Base-by-base conservation (phyloP, 2,329 filamentous ascomycete genomes). In the Verticillium tricorpus region DNA sequence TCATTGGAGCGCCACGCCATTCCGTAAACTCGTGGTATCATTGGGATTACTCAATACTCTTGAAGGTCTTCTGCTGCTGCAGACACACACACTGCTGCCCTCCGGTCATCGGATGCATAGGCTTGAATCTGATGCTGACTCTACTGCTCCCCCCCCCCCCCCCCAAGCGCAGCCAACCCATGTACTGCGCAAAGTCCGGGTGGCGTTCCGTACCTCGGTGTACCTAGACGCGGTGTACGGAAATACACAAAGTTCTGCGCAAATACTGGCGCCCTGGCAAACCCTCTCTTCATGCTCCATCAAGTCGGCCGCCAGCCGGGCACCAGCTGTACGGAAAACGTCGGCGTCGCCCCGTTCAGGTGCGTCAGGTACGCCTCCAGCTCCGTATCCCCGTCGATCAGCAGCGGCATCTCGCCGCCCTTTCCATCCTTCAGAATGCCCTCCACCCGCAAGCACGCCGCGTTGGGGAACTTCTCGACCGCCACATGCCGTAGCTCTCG, bases 351-450 rank as follows among this genome's bases (percentile, higher is more conserved):
- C 14, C 70, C 80, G 65, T 84, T 77, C 31, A 89, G 79, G 70
- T 91, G 88, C 56, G 82, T 80, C 66, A 95, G 73, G 74, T 93
- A 94, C 0, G 88, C 88, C 63, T 83, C 82, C 64, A 95, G 72
- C 75, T 94, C 90, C 64, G 86, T 84, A 67, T 93, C 89, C 50
- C 87, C 82, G 60, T 88, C 87, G 67, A 94, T 88, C 61, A 81
- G 76, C 68, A 91, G 83, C 17, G 78, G 78, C 55, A 90, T 78
- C 69, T 91, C 89, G 58, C 80, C 80, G 5, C 84, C 86, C 65
- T 80, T 80, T 15, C 76, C 80, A 68, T 85, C 81, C 68, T 83
- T 85, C 58, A 91, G 79, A 31, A 91, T 74, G 2, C 89, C 90
- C 68, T 92, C 86, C 17, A 93, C 80, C 32, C 82, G 82, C 37